These are phyloP conservation scores for Cryptosporidium ryanae DNA, from an alignment of 169 alveolate genomes.

Conservation along the genomic window DNA sequence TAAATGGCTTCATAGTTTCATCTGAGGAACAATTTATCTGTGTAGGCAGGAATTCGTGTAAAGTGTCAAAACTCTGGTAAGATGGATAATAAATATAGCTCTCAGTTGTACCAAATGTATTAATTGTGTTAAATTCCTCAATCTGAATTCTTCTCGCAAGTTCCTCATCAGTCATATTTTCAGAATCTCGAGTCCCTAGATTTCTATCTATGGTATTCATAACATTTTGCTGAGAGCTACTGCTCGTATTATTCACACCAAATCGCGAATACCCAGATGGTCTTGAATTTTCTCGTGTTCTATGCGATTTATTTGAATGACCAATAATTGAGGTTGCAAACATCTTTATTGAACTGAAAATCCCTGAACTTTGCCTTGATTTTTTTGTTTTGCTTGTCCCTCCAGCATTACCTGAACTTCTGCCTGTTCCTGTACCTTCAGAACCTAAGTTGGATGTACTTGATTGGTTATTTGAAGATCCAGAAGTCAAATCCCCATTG, in stretches of 20 bases:
- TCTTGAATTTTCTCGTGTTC: background rate
- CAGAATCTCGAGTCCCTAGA: background rate
- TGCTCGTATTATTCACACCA: background rate
- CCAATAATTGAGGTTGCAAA: conserved; percentile 26
- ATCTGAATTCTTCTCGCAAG: conserved; percentile 68
- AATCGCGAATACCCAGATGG: background rate
- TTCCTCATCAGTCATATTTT: conserved; percentile 38
- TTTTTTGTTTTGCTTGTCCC: background rate
- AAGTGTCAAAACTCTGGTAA: background rate
- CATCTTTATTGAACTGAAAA: conserved; percentile 12
- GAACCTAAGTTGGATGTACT: background rate
- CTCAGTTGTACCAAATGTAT: background rate
- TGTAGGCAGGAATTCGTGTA: conserved; percentile 14
- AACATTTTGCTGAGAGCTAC: background rate
- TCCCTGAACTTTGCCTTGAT: conserved; percentile 5
- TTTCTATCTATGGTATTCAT: background rate
- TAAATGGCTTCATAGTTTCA: conserved; percentile 20
- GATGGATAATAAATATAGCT: background rate
- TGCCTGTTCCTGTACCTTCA: background rate
- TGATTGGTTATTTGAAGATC: too few species aligned
- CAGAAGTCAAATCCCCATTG: too few species aligned
- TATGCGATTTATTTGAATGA: conserved; percentile 17
- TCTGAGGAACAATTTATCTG: background rate
- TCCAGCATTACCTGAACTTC: background rate
- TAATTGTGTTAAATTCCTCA: conserved; percentile 27